phyloP scores from a whole-genome alignment of 768 basidiomycete species.

The Boletus vermiculosoides region DNA sequence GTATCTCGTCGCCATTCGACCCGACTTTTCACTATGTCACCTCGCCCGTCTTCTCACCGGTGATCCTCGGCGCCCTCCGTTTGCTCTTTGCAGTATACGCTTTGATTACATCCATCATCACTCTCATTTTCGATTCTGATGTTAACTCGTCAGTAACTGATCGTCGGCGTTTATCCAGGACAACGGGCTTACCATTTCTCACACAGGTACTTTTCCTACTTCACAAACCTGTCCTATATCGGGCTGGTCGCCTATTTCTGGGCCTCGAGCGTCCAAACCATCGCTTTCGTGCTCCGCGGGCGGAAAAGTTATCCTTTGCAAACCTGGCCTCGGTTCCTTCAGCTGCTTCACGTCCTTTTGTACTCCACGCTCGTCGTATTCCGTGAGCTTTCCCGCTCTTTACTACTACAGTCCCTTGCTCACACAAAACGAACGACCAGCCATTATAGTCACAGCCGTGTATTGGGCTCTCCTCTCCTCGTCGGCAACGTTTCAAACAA shows the following conservation, averaged over 20 bases:
- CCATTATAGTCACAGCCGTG: constrained; percentile 61
- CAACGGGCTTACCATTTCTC: background rate
- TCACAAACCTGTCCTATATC: constrained; percentile 61
- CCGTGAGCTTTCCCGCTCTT: constrained; percentile 43
- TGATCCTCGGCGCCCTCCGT: constrained; percentile 44
- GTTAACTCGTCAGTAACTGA: constrained; percentile 34
- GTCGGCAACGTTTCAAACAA: constrained; percentile 39
- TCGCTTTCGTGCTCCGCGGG: constrained; percentile 38
- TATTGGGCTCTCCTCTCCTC: constrained; percentile 58
- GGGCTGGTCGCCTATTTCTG: constrained; percentile 64
- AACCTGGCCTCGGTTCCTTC: constrained; percentile 53
- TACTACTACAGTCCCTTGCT: background rate
- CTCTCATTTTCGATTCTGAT: constrained; percentile 29
- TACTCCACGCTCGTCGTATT: constrained; percentile 50
- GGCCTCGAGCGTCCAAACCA: constrained; percentile 54
- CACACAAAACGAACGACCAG: constrained; percentile 31
- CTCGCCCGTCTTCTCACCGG: constrained; percentile 43
- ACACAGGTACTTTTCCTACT: constrained; percentile 59
- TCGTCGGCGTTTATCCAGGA: background rate
- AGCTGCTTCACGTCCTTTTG: constrained; percentile 56
- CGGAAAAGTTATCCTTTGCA: constrained; percentile 53
- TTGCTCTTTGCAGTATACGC: constrained; percentile 51
- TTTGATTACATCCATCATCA: constrained; percentile 38
- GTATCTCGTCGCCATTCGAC: constrained; percentile 44
- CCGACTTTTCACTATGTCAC: constrained; percentile 38